Evolutionary conservation across 1,284 basidiomycete genomes (phyloP).

Genomic region (Irpex rosettiformis): DNA sequence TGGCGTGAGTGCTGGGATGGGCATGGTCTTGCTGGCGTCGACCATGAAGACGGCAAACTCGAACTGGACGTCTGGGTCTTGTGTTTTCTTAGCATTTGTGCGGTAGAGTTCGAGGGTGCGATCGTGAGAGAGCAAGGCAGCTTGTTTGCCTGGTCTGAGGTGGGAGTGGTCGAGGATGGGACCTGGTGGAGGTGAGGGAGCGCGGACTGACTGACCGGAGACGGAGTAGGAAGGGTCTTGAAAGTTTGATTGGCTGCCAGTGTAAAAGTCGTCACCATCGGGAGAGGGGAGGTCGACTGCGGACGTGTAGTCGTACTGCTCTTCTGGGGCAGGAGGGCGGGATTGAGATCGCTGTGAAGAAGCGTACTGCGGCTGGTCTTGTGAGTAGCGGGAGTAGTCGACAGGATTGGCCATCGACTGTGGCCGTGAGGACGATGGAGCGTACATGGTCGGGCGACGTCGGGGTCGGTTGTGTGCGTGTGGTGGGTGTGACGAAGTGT

Average conservation of each 20-base stretch:
- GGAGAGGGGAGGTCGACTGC: slow-evolving; percentile 24
- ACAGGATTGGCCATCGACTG: slow-evolving; percentile 8
- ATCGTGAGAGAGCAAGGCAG: slow-evolving; percentile 89
- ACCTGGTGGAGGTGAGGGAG: slow-evolving; percentile 51
- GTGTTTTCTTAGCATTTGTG: slow-evolving; percentile 96
- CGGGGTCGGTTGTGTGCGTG: too few species aligned
- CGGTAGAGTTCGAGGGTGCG: slow-evolving; percentile 97
- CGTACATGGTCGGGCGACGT: slow-evolving; percentile 13
- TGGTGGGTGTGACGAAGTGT: too few species aligned
- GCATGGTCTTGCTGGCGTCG: slow-evolving; percentile 87
- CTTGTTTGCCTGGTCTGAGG: slow-evolving; percentile 89
- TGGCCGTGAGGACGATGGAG: slow-evolving; percentile 11
- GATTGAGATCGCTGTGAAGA: slow-evolving; percentile 23
- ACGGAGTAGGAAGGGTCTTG: slow-evolving; percentile 30
- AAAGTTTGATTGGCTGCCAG: slow-evolving; percentile 26
- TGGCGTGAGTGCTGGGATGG: slow-evolving; percentile 62
- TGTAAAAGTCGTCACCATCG: slow-evolving; percentile 38
- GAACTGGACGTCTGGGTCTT: slow-evolving; percentile 96
- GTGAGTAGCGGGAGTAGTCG: not conserved
- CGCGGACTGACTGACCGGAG: slow-evolving; percentile 36
- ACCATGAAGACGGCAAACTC: slow-evolving; percentile 99
- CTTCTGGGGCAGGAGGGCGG: slow-evolving; percentile 12
- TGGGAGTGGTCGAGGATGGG: slow-evolving; percentile 91
- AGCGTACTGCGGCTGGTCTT: slow-evolving; percentile 21
- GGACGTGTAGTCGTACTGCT: slow-evolving; percentile 30